A percentile compares a stretch with the other conserved stretches of the same genome.
phyloP scores from a whole-genome alignment of 2,329 filamentous ascomycete genomes.

The Pseudogymnoascus verrucosus region DNA sequence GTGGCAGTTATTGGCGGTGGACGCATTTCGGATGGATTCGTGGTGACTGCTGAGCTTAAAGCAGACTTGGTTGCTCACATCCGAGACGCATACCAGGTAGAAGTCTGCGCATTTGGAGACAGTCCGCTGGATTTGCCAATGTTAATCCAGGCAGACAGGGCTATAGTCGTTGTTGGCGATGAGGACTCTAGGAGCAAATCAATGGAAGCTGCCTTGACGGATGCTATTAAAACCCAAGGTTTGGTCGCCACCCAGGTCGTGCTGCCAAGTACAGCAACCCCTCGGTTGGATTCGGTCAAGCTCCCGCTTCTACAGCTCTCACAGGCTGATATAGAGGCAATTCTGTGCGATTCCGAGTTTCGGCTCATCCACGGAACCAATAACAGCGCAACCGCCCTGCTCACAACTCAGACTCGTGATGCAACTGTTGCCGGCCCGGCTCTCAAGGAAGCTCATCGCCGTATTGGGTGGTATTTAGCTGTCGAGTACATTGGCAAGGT shows the following conservation, averaged over 20 bases:
- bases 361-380: conserved; percentile 38
- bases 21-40: conserved; percentile 36
- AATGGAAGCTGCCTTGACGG: conserved; percentile 41
- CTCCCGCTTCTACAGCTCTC: conserved; percentile 37
- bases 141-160: conserved; percentile 43
- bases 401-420: conserved; percentile 47
- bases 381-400: conserved; percentile 38
- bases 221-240: conserved; percentile 33
- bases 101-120: conserved; percentile 53
- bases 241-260: conserved; percentile 40
- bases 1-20: conserved; percentile 47
- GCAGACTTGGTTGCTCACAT: conserved; percentile 37
- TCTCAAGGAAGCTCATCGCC: conserved; percentile 41
- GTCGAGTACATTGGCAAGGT: conserved; percentile 37
- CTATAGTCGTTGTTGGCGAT: conserved; percentile 48
- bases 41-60: conserved; percentile 46
- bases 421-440: conserved; percentile 35
- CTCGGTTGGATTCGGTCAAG: conserved; percentile 34
- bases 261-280: conserved; percentile 32
- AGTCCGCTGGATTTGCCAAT: conserved; percentile 51
- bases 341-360: conserved; percentile 9
- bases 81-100: conserved; percentile 25
- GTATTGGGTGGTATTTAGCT: conserved; percentile 46
- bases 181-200: conserved; percentile 37
- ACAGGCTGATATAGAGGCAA: conserved; percentile 8